Percentiles rank a stretch among this genome's conserved stretches.
Evolutionary conservation across 2,329 filamentous ascomycete genomes (phyloP).

Genomic region (Trichoderma lentiforme): DNA sequence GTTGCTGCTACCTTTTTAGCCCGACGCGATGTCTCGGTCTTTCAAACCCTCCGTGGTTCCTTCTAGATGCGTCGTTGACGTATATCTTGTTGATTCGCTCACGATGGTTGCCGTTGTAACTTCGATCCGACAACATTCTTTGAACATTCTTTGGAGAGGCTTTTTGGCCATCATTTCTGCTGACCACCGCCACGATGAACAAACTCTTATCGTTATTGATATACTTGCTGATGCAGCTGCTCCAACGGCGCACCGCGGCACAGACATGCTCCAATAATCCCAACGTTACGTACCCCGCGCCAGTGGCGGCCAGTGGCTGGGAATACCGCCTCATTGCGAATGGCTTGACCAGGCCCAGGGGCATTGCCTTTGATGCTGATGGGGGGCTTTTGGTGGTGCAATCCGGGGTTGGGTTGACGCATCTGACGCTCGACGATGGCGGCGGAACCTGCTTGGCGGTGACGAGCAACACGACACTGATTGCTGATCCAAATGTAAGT

Average conservation of each 20-base stretch:
- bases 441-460: constrained; percentile 42
- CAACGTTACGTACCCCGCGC: constrained; percentile 34
- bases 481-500: constrained; percentile 37
- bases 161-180: not conserved
- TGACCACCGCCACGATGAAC: not conserved
- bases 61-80: not conserved
- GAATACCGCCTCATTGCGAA: constrained; percentile 42
- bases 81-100: not conserved
- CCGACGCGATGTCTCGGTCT: not conserved
- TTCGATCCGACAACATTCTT: not conserved
- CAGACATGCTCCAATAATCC: constrained; percentile 35
- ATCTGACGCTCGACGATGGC: constrained; percentile 40
- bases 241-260: not conserved
- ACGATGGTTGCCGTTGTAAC: not conserved
- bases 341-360: constrained; percentile 41
- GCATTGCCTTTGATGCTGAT: constrained; percentile 44
- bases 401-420: constrained; percentile 40
- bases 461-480: constrained; percentile 33
- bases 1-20: not conserved
- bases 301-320: constrained; percentile 42
- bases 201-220: not conserved
- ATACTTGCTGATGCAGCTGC: not conserved
- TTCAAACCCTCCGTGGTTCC: not conserved
- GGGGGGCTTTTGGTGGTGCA: constrained; percentile 48
- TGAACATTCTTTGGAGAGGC: not conserved